Percentiles rank a stretch among this genome's conserved stretches.
Evolutionary conservation across 805 yeast species (phyloP).

Genomic region (Wickerhamiella sergipiensis): DNA sequence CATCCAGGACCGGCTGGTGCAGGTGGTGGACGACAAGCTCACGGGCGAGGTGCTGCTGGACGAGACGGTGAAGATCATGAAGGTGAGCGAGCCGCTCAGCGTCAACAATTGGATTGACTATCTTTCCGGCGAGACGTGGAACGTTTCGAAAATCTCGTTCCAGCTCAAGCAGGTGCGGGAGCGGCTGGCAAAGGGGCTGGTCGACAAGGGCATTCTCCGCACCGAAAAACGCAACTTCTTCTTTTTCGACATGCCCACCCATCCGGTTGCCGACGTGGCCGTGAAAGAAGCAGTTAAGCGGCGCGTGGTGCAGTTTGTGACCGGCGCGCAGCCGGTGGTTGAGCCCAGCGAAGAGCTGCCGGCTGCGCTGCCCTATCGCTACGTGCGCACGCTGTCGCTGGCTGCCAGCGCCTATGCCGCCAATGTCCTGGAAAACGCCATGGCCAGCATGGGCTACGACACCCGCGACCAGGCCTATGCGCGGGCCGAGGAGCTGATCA

Average conservation of each 20-base stretch:
- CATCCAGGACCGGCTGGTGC: slow-evolving; percentile 72
- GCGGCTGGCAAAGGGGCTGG: slow-evolving; percentile 88
- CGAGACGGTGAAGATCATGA: slow-evolving; percentile 85
- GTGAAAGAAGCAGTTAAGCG: slow-evolving; percentile 71
- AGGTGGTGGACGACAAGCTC: slow-evolving; percentile 69
- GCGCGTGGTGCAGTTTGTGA: slow-evolving; percentile 56
- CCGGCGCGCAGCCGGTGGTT: slow-evolving; percentile 37
- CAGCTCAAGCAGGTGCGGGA: slow-evolving; percentile 96
- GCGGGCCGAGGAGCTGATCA: slow-evolving; percentile 83
- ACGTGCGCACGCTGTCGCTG: slow-evolving; percentile 65
- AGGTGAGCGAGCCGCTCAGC: slow-evolving; percentile 63
- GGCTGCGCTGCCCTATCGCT: slow-evolving; percentile 47
- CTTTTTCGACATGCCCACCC: slow-evolving; percentile 96
- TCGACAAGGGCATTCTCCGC: slow-evolving; percentile 90
- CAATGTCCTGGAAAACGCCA: slow-evolving; percentile 83
- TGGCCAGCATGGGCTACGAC: slow-evolving; percentile 59
- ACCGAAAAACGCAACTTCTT: slow-evolving; percentile 92
- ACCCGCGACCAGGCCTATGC: slow-evolving; percentile 84
- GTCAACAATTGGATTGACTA: slow-evolving; percentile 90
- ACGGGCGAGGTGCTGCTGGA: slow-evolving; percentile 94
- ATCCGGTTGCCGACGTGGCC: slow-evolving; percentile 78
- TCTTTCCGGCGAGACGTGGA: slow-evolving; percentile 92
- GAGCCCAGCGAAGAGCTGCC: slow-evolving; percentile 53
- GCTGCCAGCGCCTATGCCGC: slow-evolving; percentile 91
- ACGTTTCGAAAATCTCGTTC: slow-evolving; percentile 81